These are phyloP conservation scores for Geoglossum glabrum DNA, from an alignment of 495 filamentous ascomycete genomes.

Conservation along the genomic window DNA sequence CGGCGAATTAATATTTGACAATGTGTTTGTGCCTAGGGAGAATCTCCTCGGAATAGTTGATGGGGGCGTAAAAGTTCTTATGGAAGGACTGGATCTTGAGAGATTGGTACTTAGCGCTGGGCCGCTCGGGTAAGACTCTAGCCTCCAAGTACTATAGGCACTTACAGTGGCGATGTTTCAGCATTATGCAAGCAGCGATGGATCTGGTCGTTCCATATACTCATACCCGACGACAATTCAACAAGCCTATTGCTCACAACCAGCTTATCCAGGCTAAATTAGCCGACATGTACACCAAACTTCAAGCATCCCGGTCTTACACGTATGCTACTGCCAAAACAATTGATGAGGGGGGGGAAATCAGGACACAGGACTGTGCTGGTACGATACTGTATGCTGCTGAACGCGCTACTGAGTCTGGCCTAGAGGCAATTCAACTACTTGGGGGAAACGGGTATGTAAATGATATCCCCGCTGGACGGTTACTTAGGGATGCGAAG, in stretches of 20 bases:
- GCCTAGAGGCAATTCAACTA: slow-evolving; percentile 81
- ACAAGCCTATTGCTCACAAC: slow-evolving; percentile 70
- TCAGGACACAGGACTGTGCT: slow-evolving; percentile 81
- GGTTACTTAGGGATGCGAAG: slow-evolving; percentile 69
- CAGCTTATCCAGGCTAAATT: slow-evolving; percentile 87
- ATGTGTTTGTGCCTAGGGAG: slow-evolving; percentile 70
- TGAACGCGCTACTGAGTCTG: slow-evolving; percentile 75
- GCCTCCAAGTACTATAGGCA: background rate
- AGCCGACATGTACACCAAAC: slow-evolving; percentile 93
- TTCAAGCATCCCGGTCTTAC: slow-evolving; percentile 61
- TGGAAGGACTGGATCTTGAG: slow-evolving; percentile 92
- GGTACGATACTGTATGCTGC: slow-evolving; percentile 88
- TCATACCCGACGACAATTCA: slow-evolving; percentile 79
- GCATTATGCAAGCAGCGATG: slow-evolving; percentile 83
- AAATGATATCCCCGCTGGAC: slow-evolving; percentile 80
- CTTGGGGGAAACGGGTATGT: slow-evolving; percentile 92
- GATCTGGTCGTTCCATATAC: slow-evolving; percentile 80
- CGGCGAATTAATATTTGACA: slow-evolving; percentile 80
- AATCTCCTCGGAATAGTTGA: slow-evolving; percentile 68
- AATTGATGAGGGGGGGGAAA: slow-evolving; percentile 49
- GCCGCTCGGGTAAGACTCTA: slow-evolving; percentile 41
- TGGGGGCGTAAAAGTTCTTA: slow-evolving; percentile 71
- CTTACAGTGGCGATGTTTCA: slow-evolving; percentile 12
- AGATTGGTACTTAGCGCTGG: slow-evolving; percentile 82
- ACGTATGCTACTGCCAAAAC: slow-evolving; percentile 56